Percentiles rank a stretch among this genome's conserved stretches.
These are phyloP conservation scores for Cymbidium sinense DNA, from an alignment of 106 monocot genomes.

Conservation along the genomic window DNA sequence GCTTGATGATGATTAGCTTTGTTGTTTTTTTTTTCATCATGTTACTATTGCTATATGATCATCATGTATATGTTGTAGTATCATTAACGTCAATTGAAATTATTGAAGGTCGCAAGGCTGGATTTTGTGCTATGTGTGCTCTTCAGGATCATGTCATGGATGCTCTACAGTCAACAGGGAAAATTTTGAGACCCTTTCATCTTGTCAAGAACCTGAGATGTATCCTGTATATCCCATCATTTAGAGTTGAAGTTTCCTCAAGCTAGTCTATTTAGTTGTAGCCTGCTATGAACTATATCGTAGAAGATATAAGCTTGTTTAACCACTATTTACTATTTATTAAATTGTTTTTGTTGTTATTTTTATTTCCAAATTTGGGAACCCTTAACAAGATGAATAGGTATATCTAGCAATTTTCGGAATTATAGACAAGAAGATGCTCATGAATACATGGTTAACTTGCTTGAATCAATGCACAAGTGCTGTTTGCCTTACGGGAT, in stretches of 20 bases:
- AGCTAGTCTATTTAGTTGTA: background rate
- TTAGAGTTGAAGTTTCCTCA: background rate
- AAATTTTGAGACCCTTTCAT: slow-evolving; percentile 72
- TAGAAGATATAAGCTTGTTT: background rate
- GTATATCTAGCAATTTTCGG: slow-evolving; percentile 83
- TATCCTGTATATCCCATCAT: slow-evolving; percentile 25
- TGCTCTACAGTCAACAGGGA: slow-evolving; percentile 88
- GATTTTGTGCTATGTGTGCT: slow-evolving; percentile 96
- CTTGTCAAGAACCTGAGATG: slow-evolving; percentile 87
- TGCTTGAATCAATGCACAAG: slow-evolving; percentile 97
- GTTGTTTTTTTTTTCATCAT: background rate
- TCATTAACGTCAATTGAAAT: background rate
- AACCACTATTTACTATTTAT: background rate
- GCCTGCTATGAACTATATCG: background rate
- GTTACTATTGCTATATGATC: background rate
- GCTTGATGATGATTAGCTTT: background rate
- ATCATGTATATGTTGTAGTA: background rate
- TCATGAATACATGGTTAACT: slow-evolving; percentile 95
- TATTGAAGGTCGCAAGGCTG: slow-evolving; percentile 62
- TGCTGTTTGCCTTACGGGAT: slow-evolving; percentile 95
- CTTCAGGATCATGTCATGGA: slow-evolving; percentile 91
- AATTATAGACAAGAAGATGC: slow-evolving; percentile 98
- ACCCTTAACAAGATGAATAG: slow-evolving; percentile 19
- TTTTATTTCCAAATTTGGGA: background rate
- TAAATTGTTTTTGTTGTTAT: background rate